These are phyloP conservation scores for Phyllosticta ampelicida DNA, from an alignment of 2,329 filamentous ascomycete species.

Conservation along the genomic window DNA sequence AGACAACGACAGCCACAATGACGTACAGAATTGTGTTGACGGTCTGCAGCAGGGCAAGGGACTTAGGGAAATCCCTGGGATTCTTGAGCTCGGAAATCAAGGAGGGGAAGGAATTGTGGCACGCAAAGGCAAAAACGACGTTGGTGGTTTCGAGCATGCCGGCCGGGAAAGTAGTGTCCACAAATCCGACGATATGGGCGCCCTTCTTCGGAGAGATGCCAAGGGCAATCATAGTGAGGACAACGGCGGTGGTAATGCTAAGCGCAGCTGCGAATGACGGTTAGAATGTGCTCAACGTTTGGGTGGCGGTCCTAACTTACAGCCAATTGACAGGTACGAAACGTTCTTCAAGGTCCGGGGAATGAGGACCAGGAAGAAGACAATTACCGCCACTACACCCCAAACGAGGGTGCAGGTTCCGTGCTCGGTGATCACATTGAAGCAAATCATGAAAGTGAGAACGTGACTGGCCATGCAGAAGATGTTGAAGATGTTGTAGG, in stretches of 20 bases:
- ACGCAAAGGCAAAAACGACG: slow-evolving; percentile 60
- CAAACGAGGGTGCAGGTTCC: slow-evolving; percentile 55
- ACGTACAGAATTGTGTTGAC: slow-evolving; percentile 53
- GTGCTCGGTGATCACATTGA: slow-evolving; percentile 53
- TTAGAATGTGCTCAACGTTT: neutral
- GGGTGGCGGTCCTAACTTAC: slow-evolving; percentile 18
- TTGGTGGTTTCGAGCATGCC: slow-evolving; percentile 36
- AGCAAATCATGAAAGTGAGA: slow-evolving; percentile 58
- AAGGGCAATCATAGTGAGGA: slow-evolving; percentile 58
- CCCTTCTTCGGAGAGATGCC: slow-evolving; percentile 36
- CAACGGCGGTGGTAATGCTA: slow-evolving; percentile 54
- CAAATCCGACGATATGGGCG: slow-evolving; percentile 14
- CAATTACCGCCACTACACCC: slow-evolving; percentile 46
- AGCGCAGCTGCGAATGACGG: slow-evolving; percentile 39
- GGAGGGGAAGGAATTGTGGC: slow-evolving; percentile 58
- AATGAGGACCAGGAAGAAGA: slow-evolving; percentile 50
- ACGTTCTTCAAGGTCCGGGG: slow-evolving; percentile 54
- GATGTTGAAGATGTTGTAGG: slow-evolving; percentile 32
- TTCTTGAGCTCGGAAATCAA: slow-evolving; percentile 55
- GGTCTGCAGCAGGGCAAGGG: slow-evolving; percentile 50
- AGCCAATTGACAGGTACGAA: slow-evolving; percentile 51
- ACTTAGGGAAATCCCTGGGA: slow-evolving; percentile 50
- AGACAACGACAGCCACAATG: slow-evolving; percentile 56
- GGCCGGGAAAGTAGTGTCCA: slow-evolving; percentile 31
- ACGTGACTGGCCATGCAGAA: slow-evolving; percentile 65